Evolutionary conservation across 108 stramenopile species (phyloP).

Genomic region (Seminavis robusta): DNA sequence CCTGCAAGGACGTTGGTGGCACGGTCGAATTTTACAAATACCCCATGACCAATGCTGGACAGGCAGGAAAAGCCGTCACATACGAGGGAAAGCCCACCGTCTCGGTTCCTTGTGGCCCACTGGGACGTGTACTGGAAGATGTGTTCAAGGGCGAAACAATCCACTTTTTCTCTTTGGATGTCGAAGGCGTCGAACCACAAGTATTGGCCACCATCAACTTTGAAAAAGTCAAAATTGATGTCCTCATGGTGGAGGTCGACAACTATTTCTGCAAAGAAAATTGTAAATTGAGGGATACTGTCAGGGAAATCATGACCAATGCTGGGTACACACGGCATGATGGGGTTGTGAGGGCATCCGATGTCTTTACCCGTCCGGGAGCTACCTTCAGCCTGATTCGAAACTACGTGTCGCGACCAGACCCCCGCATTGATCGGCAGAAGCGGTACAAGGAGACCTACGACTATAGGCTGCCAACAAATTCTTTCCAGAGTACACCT

Average conservation of each 20-base stretch:
- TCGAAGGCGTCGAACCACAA: conserved; percentile 54
- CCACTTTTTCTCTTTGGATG: conserved; percentile 62
- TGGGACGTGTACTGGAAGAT: conserved; percentile 37
- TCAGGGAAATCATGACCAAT: conserved; percentile 13
- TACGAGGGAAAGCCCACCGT: conserved; percentile 21
- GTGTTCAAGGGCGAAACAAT: conserved; percentile 28
- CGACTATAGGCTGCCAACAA: too few species aligned
- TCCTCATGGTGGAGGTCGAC: conserved; percentile 51
- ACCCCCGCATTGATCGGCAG: too few species aligned
- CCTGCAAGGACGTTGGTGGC: conserved; percentile 20
- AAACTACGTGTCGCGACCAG: too few species aligned
- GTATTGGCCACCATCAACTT: conserved; percentile 56
- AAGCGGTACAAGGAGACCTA: too few species aligned
- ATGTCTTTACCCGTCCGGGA: conserved; percentile 34
- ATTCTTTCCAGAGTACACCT: too few species aligned
- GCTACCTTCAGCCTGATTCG: too few species aligned
- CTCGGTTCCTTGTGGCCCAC: conserved; percentile 47
- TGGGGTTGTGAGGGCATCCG: conserved; percentile 11
- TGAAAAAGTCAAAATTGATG: conserved; percentile 28
- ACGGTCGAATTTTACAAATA: conserved; percentile 30
- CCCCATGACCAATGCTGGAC: conserved; percentile 41
- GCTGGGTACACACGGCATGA: conserved; percentile 25
- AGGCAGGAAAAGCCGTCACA: conserved; percentile 13
- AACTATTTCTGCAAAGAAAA: conserved; percentile 27
- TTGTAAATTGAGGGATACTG: conserved; percentile 12